Evolutionary conservation across 2,329 filamentous ascomycete species (phyloP), one percentile per base, ranked within the genome.

Genomic region (Verticillium isaacii): DNA sequence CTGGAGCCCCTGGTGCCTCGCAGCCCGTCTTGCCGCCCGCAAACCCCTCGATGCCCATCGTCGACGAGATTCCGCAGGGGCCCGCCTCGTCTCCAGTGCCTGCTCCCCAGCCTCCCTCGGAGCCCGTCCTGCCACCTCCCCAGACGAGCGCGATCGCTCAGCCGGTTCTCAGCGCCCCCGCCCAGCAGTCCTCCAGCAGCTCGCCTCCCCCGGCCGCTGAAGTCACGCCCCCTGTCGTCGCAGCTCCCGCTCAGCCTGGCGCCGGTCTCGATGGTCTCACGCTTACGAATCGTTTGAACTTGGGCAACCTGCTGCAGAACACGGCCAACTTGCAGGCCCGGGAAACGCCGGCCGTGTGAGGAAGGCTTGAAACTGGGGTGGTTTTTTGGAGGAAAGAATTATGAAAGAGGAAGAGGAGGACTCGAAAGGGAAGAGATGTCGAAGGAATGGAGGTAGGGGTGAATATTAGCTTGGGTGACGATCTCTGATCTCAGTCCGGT

Each of bases 261-360:
- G 62, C 66, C 17, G 67, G 68, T 1, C 74, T 80, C 61, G 71
- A 80, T 63, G 77, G 75, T 9, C 61, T 81, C 62, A 73, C 70
- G 7, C 70, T 83, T 57, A 77, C 72, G 66, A 82, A 76, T 61
- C 68, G 73, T 56, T 68, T 83, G 52, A 72, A 78, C 58, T 69
- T 83, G 12, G 81, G 80, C 34, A 81, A 77, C 61, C 68, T 82
- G 57, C 67, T 66, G 29, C 60, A 66, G 52, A 62, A 65, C 57
- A 64, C 64, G 17, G 56, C 54, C n/a, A 39, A 36, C 17, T 59
- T 66, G 34, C 62, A 64, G 50, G 63, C 65, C 12, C 65, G 65
- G 54, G 62, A 57, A 37, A 66, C 62, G 9, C 58, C 59, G 7
- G 50, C 57, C 3, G 55, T 56, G 12, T 57, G 59, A 59, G 41